These are phyloP conservation scores for Lathyrus tuberosus DNA, from an alignment of 306 rosid species.

Conservation along the genomic window DNA sequence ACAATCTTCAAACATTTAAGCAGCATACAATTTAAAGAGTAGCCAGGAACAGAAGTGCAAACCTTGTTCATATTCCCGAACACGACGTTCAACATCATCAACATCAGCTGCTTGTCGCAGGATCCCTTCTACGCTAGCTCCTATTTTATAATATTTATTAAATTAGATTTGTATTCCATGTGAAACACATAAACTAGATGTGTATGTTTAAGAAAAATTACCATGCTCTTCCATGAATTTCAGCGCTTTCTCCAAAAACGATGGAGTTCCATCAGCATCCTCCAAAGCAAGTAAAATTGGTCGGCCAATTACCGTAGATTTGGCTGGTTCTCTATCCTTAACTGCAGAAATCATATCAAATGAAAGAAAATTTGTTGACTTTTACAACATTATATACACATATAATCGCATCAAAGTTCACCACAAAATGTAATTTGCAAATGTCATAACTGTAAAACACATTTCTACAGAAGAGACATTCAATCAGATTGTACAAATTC, in stretches of 20 bases:
- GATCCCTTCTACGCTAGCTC: slow-evolving; percentile 89
- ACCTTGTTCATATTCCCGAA: slow-evolving; percentile 93
- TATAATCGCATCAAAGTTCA: slow-evolving; percentile 23
- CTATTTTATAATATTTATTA: slow-evolving; percentile 49
- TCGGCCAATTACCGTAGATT: slow-evolving; percentile 72
- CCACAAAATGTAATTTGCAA: neutral
- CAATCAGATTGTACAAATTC: slow-evolving; percentile 21
- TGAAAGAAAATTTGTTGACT: slow-evolving; percentile 34
- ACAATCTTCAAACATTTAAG: slow-evolving; percentile 26
- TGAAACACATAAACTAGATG: slow-evolving; percentile 13
- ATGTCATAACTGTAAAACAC: slow-evolving; percentile 31
- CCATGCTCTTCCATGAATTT: slow-evolving; percentile 81
- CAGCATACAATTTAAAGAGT: slow-evolving; percentile 16
- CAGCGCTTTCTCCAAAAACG: slow-evolving; percentile 95
- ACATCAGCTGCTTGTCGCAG: slow-evolving; percentile 99
- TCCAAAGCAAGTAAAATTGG: slow-evolving; percentile 94
- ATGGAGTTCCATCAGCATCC: slow-evolving; percentile 92
- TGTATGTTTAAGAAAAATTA: slow-evolving; percentile 39
- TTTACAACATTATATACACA: slow-evolving; percentile 39
- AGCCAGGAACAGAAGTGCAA: slow-evolving; percentile 34
- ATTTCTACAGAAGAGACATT: slow-evolving; percentile 28
- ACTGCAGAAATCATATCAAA: slow-evolving; percentile 48
- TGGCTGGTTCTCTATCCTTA: slow-evolving; percentile 61
- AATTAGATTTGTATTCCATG: slow-evolving; percentile 43
- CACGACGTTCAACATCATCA: slow-evolving; percentile 87